These are phyloP conservation scores for Tylopilus sp. DNA, from an alignment of 768 basidiomycete genomes.

Conservation along the genomic window DNA sequence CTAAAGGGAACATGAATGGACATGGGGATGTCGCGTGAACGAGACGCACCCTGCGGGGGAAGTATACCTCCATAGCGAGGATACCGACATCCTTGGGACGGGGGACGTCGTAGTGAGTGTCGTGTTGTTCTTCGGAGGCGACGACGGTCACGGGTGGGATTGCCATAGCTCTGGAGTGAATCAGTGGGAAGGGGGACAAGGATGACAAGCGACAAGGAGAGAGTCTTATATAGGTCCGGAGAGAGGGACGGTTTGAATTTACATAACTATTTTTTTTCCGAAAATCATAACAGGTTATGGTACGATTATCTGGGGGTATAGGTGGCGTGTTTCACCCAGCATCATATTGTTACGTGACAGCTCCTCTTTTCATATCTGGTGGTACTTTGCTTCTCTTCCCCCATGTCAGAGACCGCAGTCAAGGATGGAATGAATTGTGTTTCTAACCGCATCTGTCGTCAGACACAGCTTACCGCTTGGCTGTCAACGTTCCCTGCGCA, in stretches of 20 bases:
- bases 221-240: conserved; percentile 24
- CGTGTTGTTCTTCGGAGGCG: conserved; percentile 5
- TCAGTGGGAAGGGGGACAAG: background rate
- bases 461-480: too few relatives aligned
- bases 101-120: conserved; percentile 16
- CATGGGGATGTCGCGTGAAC: conserved; percentile 6
- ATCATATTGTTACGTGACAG: too few relatives aligned
- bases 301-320: conserved; percentile 21
- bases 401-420: too few relatives aligned
- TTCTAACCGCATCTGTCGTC: too few relatives aligned
- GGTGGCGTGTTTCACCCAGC: conserved; percentile 28
- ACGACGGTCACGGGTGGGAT: conserved; percentile 14
- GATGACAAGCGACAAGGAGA: background rate
- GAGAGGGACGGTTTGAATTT: conserved; percentile 8
- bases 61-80: conserved; percentile 91
- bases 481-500: too few relatives aligned
- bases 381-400: too few relatives aligned
- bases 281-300: conserved; percentile 17
- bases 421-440: too few relatives aligned
- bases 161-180: conserved; percentile 18
- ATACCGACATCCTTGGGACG: conserved; percentile 94
- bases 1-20: conserved; percentile 36
- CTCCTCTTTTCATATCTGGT: too few relatives aligned
- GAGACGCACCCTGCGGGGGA: conserved; percentile 77
- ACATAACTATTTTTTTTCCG: conserved; percentile 23